phyloP scores from a whole-genome alignment of 805 yeast genomes.

The Nakazawaea sp. region DNA sequence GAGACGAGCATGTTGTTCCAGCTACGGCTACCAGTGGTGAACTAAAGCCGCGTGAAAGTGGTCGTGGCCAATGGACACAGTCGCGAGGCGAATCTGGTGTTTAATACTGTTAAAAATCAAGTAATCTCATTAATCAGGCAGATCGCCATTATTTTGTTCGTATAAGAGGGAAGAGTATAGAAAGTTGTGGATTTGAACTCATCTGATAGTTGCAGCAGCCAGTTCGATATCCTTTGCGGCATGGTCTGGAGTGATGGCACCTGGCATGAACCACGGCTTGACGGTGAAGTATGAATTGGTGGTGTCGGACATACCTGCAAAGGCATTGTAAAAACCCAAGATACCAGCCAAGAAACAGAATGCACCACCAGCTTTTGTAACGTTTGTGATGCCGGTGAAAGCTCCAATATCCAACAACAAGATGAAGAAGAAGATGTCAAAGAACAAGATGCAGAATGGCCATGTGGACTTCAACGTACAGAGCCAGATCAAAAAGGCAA shows the following conservation, averaged over 20 bases:
- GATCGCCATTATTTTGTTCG: no score
- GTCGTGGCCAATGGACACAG: conserved; percentile 69
- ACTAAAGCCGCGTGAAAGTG: conserved; percentile 62
- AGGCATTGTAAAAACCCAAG: conserved; percentile 39
- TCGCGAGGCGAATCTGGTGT: conserved; percentile 72
- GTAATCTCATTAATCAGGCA: no score
- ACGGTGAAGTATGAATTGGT: conserved; percentile 53
- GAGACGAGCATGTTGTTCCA: conserved; percentile 11
- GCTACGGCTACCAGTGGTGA: conserved; percentile 13
- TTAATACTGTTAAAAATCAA: conserved; percentile 1
- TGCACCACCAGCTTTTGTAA: conserved; percentile 41
- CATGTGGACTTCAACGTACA: conserved; percentile 44
- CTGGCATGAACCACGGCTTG: conserved; percentile 43
- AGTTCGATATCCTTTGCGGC: conserved; percentile 5
- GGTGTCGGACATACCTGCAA: conserved; percentile 38
- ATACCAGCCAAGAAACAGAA: conserved; percentile 36
- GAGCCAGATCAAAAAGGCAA: conserved; percentile 37
- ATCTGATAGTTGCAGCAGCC: conserved; percentile 2
- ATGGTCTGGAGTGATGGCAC: conserved; percentile 18
- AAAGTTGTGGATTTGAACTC: background rate
- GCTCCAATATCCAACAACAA: conserved; percentile 37
- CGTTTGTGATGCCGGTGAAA: conserved; percentile 26
- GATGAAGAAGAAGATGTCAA: conserved; percentile 38
- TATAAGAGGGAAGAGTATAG: no score
- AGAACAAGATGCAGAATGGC: conserved; percentile 30